These are phyloP conservation scores for Urostyla sp. DNA, from an alignment of 73 alveolate species.

Conservation along the genomic window DNA sequence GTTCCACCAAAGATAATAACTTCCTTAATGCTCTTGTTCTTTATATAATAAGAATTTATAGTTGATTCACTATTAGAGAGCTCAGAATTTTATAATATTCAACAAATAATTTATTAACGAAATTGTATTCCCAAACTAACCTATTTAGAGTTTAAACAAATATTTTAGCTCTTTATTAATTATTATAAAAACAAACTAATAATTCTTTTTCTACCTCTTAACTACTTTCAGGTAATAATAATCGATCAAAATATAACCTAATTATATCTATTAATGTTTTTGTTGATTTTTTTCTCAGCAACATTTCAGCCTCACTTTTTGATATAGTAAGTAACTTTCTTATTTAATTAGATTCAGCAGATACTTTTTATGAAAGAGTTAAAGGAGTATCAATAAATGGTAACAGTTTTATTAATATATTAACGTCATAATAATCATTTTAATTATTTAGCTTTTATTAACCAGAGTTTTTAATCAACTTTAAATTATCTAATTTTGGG, in stretches of 20 bases:
- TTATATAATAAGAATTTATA: neutral
- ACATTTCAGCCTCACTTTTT: conserved; percentile 61
- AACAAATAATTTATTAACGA: conserved; percentile 58
- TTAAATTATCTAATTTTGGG: conserved; percentile 46
- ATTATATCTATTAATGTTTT: conserved; percentile 24
- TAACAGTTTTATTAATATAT: conserved; percentile 31
- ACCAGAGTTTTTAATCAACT: conserved; percentile 26
- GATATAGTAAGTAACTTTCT: conserved; percentile 55
- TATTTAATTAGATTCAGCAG: conserved; percentile 49
- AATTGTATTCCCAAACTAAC: conserved; percentile 53
- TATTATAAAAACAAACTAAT: conserved; percentile 38
- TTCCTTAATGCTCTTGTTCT: neutral
- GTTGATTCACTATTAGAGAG: neutral
- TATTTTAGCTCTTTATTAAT: conserved; percentile 12
- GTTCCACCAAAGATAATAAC: conserved; percentile 55
- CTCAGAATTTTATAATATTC: conserved; percentile 22
- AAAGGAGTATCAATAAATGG: conserved; percentile 45
- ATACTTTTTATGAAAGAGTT: conserved; percentile 2
- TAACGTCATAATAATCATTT: conserved; percentile 32
- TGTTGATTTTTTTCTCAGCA: conserved; percentile 5
- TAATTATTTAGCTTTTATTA: neutral
- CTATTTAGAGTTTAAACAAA: conserved; percentile 38
- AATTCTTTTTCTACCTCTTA: conserved; percentile 17
- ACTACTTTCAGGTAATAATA: conserved; percentile 20
- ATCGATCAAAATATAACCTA: conserved; percentile 19